Evolutionary conservation across 192 early-diverging fungal genomes (phyloP).

Genomic region (Rhizoclosmatium globosum): DNA sequence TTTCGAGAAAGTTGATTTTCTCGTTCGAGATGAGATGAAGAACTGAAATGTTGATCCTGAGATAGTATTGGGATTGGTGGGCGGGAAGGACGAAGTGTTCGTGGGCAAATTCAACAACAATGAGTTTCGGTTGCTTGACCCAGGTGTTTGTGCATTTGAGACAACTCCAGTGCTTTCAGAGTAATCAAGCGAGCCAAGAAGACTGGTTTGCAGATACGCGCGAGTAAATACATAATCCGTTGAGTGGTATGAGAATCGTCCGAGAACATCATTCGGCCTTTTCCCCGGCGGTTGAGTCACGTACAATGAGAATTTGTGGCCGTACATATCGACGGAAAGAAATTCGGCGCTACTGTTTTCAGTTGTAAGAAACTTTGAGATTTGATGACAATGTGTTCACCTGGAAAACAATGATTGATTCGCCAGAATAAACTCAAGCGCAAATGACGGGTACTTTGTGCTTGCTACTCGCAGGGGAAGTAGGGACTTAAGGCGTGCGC

Average conservation of each 20-base stretch:
- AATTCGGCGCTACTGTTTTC: slow-evolving; percentile 9
- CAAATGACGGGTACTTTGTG: slow-evolving; percentile 22
- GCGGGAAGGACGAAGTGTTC: too few relatives aligned
- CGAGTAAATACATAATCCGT: slow-evolving; percentile 6
- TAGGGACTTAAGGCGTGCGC: slow-evolving; percentile 3
- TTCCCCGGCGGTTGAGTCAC: slow-evolving; percentile 23
- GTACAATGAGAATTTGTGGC: neutral
- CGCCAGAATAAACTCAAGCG: slow-evolving; percentile 8
- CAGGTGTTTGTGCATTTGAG: neutral
- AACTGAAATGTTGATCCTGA: slow-evolving; percentile 2
- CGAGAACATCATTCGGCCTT: neutral
- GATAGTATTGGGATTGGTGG: neutral
- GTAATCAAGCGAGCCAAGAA: neutral
- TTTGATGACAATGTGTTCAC: neutral
- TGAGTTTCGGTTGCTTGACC: neutral
- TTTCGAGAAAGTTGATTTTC: slow-evolving; percentile 1
- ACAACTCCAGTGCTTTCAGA: neutral
- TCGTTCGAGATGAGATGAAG: slow-evolving; percentile 7
- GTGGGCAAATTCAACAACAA: too few relatives aligned
- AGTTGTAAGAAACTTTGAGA: neutral
- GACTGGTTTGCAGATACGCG: neutral
- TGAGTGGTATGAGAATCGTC: slow-evolving; percentile 17
- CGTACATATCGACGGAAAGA: slow-evolving; percentile 15
- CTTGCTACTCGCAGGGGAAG: slow-evolving; percentile 4
- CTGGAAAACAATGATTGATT: neutral